Conservation (phyloP, 768 basidiomycete species). For the Candolleomyces eurysporus region DNA sequence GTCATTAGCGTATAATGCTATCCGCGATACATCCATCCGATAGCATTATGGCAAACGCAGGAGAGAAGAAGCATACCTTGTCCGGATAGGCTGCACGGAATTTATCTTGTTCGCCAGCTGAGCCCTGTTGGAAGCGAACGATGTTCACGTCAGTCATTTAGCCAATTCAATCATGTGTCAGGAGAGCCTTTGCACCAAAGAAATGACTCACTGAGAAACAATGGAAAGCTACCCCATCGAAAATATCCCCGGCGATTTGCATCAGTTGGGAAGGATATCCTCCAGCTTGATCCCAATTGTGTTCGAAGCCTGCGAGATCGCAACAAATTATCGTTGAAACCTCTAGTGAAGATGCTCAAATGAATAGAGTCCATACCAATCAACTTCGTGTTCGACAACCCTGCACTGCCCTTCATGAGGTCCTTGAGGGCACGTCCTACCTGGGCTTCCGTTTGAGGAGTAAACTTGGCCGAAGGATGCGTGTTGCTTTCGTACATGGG, state of each 20-base stretch:
- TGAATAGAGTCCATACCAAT: conserved; percentile 37
- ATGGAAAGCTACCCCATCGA: conserved; percentile 68
- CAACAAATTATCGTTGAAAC: background rate
- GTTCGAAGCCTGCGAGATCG: conserved; percentile 37
- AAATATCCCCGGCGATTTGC: conserved; percentile 51
- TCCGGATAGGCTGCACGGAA: conserved; percentile 53
- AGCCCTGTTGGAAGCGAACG: conserved; percentile 28
- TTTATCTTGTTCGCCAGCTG: conserved; percentile 45
- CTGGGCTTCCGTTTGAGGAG: conserved; percentile 49
- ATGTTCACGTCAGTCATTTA: background rate
- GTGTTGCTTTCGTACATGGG: conserved; percentile 52
- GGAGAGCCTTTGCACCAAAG: too few relatives aligned
- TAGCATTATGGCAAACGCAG: background rate
- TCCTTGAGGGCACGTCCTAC: conserved; percentile 52
- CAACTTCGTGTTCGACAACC: conserved; percentile 54
- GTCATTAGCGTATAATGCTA: background rate
- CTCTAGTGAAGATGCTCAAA: background rate
- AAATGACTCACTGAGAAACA: conserved; percentile 47
- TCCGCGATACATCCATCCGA: background rate
- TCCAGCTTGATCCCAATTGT: conserved; percentile 66
- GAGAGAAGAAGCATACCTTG: conserved; percentile 35
- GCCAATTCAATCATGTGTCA: too few relatives aligned
- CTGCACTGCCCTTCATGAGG: conserved; percentile 54
- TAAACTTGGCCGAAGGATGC: conserved; percentile 57
- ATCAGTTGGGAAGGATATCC: conserved; percentile 61